Base-by-base conservation (phyloP, 2,329 filamentous ascomycete genomes). In the Curvularia hawaiiensis region DNA sequence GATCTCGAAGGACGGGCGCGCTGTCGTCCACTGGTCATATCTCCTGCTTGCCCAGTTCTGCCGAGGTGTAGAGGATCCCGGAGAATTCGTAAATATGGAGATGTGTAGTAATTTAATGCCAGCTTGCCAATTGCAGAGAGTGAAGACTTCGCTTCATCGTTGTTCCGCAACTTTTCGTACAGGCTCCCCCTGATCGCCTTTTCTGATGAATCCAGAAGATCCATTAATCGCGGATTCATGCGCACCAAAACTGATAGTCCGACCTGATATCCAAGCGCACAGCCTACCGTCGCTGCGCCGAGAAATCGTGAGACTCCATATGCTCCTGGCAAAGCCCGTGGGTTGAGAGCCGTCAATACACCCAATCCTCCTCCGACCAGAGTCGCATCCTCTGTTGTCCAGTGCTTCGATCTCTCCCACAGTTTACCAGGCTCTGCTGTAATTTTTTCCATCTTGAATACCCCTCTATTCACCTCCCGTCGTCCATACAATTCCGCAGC, bases 341-440 rank as follows among this genome's bases (percentile, higher is more conserved):
- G 58, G 14, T 62, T 64, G 11, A 66, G 38, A 11, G 62, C 64
- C 16, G 57, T 30, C 3, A 64, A 57, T 6, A 61, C 44, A 14
- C 62, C 65, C 18, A 63, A 47, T 8, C 43, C 58, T 33, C 59
- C 66, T 31, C 66, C 66, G 14, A 41, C 39, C 9, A 69, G n/a
- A 14, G 56, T 48, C 0, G 45, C 40, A 38, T 70, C 67, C 35
- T 69, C 65, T 9, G 46, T 10, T 1, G 59, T 64, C 58, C 59
- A 63, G 11, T 59, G 50, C n/a, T 59, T 59, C 22, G 64, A 66
- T n/a, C 52, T 51, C 44, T 70, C 64, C 64, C 62, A 69, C 18
- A 68, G 43, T 40, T 66, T 64, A 8, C 55, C 57, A 2, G 64
- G 65, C 48, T 52, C 50, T 14, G 65, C 60, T 9, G 63, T 53